Evolutionary conservation across 2,329 filamentous ascomycete genomes (phyloP).

Genomic region (Diatrype stigma): DNA sequence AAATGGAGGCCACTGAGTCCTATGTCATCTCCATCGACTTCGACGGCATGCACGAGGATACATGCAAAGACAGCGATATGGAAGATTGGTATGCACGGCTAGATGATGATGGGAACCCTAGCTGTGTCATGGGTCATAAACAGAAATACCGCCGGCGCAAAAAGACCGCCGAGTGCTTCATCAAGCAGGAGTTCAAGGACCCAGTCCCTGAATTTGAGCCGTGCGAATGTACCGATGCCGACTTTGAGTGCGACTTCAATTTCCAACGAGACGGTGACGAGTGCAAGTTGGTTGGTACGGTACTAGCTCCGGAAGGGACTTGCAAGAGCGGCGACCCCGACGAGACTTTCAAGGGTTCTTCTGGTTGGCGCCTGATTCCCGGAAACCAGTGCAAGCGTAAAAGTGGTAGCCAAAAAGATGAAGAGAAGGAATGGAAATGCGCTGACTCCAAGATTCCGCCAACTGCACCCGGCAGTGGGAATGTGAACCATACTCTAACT

Average conservation of each 20-base stretch:
- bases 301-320: constrained; percentile 64
- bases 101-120: constrained; percentile 73
- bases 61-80: constrained; percentile 74
- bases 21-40: constrained; percentile 80
- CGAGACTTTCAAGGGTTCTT: constrained; percentile 77
- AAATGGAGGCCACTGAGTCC: constrained; percentile 45
- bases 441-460: constrained; percentile 51
- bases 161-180: constrained; percentile 82
- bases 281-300: constrained; percentile 61
- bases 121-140: constrained; percentile 93
- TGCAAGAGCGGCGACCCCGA: constrained; percentile 64
- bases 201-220: constrained; percentile 63
- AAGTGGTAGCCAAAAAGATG: constrained; percentile 61
- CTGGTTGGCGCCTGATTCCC: constrained; percentile 89
- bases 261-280: constrained; percentile 67
- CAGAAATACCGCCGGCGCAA: constrained; percentile 84
- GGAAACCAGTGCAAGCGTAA: constrained; percentile 68
- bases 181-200: constrained; percentile 81
- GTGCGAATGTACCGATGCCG: constrained; percentile 76
- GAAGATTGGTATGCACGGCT: constrained; percentile 85
- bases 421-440: constrained; percentile 72
- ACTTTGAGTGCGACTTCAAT: constrained; percentile 97
- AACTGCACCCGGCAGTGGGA: constrained; percentile 57
- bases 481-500: constrained; percentile 58
- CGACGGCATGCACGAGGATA: constrained; percentile 70